Conservation (phyloP, 768 basidiomycete genomes). For the Suillus paluster region DNA sequence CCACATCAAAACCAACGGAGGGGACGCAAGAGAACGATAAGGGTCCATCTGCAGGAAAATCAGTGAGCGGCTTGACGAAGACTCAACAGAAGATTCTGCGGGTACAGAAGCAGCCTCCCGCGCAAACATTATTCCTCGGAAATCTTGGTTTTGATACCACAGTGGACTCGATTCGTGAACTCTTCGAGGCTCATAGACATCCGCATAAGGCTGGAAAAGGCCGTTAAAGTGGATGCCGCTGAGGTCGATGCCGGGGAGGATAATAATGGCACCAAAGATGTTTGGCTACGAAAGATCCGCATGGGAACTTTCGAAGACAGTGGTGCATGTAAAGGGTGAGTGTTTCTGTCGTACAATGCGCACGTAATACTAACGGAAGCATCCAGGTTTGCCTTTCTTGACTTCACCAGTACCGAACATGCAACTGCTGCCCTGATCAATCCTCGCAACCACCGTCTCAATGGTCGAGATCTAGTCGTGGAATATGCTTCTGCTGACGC, state of each 20-base stretch:
- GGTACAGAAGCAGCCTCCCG: slow-evolving; percentile 81
- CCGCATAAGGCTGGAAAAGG: slow-evolving; percentile 35
- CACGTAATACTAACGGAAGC: not conserved
- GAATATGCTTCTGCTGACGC: slow-evolving; percentile 92
- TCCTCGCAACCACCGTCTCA: slow-evolving; percentile 79
- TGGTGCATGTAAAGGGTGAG: slow-evolving; percentile 93
- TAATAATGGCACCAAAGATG: slow-evolving; percentile 32
- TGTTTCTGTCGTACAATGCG: slow-evolving; percentile 13
- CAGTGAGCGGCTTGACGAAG: slow-evolving; percentile 52
- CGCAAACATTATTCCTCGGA: slow-evolving; percentile 88
- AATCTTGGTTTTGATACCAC: slow-evolving; percentile 93
- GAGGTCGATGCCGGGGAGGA: slow-evolving; percentile 31
- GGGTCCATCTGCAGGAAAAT: slow-evolving; percentile 28
- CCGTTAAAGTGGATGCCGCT: slow-evolving; percentile 36
- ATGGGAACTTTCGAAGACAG: slow-evolving; percentile 97
- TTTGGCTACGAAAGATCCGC: slow-evolving; percentile 80
- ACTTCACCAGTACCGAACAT: slow-evolving; percentile 78
- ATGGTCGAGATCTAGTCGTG: slow-evolving; percentile 84
- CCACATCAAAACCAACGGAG: slow-evolving; percentile 48
- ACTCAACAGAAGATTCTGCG: slow-evolving; percentile 78
- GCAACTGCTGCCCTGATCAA: slow-evolving; percentile 86
- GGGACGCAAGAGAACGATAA: slow-evolving; percentile 36
- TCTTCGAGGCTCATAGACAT: slow-evolving; percentile 71
- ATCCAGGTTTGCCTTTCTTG: slow-evolving; percentile 88
- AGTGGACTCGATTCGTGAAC: slow-evolving; percentile 68